Evolutionary conservation across 495 filamentous ascomycete genomes (phyloP).

Genomic region (Choiromyces venosus): DNA sequence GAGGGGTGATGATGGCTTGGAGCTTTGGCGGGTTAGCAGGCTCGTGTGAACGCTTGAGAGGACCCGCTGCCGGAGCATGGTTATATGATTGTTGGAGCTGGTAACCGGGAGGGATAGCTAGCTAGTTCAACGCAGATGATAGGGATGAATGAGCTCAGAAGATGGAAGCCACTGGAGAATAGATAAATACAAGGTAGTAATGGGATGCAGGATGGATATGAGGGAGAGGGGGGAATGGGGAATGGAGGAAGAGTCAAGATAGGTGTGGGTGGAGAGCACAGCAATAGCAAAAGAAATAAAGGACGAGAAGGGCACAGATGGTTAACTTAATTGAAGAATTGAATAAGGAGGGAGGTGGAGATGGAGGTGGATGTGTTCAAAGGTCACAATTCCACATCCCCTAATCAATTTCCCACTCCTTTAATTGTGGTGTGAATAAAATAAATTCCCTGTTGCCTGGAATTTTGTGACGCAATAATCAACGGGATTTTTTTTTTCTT

Average conservation of each 20-base stretch:
- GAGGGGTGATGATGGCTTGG: background rate
- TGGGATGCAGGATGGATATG: background rate
- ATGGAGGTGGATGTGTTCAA: background rate
- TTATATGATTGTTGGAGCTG: background rate
- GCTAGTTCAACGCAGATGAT: background rate
- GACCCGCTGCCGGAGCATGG: constrained; percentile 25
- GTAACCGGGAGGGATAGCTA: background rate
- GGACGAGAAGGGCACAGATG: background rate
- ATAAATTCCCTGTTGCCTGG: too few relatives aligned
- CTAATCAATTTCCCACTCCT: background rate
- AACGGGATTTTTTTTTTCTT: background rate
- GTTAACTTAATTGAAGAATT: background rate
- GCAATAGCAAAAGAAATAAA: background rate
- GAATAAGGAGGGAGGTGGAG: background rate
- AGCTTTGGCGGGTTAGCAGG: constrained; percentile 10
- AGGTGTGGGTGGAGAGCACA: background rate
- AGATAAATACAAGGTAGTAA: background rate
- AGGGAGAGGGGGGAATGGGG: background rate
- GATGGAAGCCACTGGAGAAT: background rate
- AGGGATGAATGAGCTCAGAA: background rate
- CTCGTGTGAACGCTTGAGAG: constrained; percentile 18
- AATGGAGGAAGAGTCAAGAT: constrained; percentile 1
- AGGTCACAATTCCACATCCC: background rate
- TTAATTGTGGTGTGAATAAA: background rate
- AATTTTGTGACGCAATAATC: background rate